phyloP scores from a whole-genome alignment of 352 stramenopile species.

The Detonula confervacea region DNA sequence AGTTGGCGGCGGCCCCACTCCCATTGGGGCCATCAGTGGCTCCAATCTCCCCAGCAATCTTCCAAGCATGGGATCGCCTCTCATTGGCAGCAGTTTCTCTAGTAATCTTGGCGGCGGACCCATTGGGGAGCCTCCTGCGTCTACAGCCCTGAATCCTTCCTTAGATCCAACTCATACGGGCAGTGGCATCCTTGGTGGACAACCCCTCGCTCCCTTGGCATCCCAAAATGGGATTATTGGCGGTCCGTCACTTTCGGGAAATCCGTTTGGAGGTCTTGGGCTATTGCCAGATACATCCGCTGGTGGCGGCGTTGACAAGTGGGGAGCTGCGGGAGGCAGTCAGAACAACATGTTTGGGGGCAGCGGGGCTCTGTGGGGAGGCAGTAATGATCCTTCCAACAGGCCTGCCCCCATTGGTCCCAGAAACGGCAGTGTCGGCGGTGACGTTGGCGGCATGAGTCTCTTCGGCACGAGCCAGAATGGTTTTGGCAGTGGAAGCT shows the following conservation, averaged over 20 bases:
- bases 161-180: slow-evolving; percentile 50
- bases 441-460: slow-evolving; percentile 59
- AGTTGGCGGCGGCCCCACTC: slow-evolving; percentile 13
- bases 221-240: slow-evolving; percentile 45
- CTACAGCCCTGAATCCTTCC: not conserved
- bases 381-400: slow-evolving; percentile 8
- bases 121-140: slow-evolving; percentile 49
- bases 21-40: slow-evolving; percentile 38
- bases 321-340: slow-evolving; percentile 34
- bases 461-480: slow-evolving; percentile 51
- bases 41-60: slow-evolving; percentile 22
- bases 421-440: slow-evolving; percentile 29
- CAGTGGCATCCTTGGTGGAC: slow-evolving; percentile 56
- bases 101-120: slow-evolving; percentile 30
- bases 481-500: slow-evolving; percentile 54
- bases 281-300: slow-evolving; percentile 21
- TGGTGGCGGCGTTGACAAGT: slow-evolving; percentile 40
- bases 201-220: slow-evolving; percentile 38
- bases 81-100: slow-evolving; percentile 36
- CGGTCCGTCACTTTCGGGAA: slow-evolving; percentile 29
- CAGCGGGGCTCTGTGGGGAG: slow-evolving; percentile 40
- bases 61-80: slow-evolving; percentile 52
- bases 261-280: slow-evolving; percentile 28
- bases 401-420: slow-evolving; percentile 51
- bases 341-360: slow-evolving; percentile 36